Evolutionary conservation across 2,329 filamentous ascomycete genomes (phyloP), one percentile per base, ranked within the genome.

Genomic region (Aspergillus phoenicis): DNA sequence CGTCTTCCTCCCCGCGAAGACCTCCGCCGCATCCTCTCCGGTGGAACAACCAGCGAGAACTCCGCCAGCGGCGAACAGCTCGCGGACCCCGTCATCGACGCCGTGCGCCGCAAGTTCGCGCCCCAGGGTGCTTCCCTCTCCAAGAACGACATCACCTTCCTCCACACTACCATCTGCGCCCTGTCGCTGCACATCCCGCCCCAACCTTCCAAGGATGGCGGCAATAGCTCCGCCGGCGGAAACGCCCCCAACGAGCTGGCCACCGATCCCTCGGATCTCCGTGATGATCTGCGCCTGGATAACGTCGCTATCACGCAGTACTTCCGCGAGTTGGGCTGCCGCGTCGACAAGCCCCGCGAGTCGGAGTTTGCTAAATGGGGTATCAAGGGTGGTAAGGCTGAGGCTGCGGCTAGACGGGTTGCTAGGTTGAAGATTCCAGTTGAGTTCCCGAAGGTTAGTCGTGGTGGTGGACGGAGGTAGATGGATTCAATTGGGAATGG

Each of bases 381-480:
- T 13, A 73, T 80, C 52, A 87, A 85, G 60, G 83, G 87, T 66
- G 85, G 84, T 33, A 88, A 87, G 72, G 85, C 85, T 1, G 83
- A 86, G 70, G 84, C 83, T 4, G 75, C 77, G 20, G 73, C 75
- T 8, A 74, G 72, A 55, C 78, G 84, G 62, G 79, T 93, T 53
- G 93, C 90, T 11, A 87, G 87, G 67, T 79, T 98, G 69, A 86
- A 84, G 68, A 76, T 97, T 64, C 95, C 95, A 3, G 80, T 97
- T 51, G 84, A 88, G 61, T 97, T 97, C 74, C 95, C 94, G 1
- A 93, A 89, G 79, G 73, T 78, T 52, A 79, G 70, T 71, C 78
- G 72, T 66, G 75, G 72, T 63, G 77, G 72, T 62, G 71, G 71
- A 51, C 70, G 70, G 62, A 62, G 54, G 43, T 54, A 54, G 48